phyloP scores from a whole-genome alignment of 2,329 filamentous ascomycete species.

The Fusarium sp. region DNA sequence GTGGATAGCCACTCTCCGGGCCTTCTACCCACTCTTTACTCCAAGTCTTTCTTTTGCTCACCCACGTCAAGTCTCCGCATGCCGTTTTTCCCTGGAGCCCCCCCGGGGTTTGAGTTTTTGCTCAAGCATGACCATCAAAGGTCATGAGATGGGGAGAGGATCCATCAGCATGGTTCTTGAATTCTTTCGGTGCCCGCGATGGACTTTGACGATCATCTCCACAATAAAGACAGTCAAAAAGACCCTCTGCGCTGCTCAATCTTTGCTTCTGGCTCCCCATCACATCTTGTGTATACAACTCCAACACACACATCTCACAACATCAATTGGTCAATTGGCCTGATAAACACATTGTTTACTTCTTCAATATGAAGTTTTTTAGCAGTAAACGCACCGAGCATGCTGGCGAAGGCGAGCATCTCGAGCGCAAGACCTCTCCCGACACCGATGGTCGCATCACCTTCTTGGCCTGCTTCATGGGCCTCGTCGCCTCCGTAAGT shows the following conservation, averaged over 20 bases:
- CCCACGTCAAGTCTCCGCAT: constrained; percentile 39
- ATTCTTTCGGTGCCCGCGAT: constrained; percentile 36
- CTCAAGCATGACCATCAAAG: constrained; percentile 35
- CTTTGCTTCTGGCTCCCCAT: constrained; percentile 9
- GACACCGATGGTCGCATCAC: constrained; percentile 53
- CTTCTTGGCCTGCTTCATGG: constrained; percentile 62
- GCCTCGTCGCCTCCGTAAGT: constrained; percentile 64
- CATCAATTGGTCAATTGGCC: constrained; percentile 28
- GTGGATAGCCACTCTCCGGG: constrained; percentile 15
- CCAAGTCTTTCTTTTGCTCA: constrained; percentile 31
- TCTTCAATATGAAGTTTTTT: constrained; percentile 41
- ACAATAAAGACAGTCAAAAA: constrained; percentile 42
- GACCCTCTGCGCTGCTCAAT: constrained; percentile 30
- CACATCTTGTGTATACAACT: constrained; percentile 21
- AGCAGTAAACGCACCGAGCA: constrained; percentile 38
- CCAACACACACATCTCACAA: constrained; percentile 8
- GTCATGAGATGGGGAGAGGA: constrained; percentile 36
- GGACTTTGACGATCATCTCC: constrained; percentile 32
- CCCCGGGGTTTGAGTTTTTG: constrained; percentile 34
- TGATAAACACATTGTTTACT: not conserved
- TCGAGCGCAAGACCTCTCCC: constrained; percentile 34
- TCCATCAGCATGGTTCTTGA: constrained; percentile 16
- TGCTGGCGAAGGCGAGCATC: constrained; percentile 38
- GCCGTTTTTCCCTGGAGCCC: constrained; percentile 31
- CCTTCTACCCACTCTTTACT: constrained; percentile 35